Conservation (phyloP, 805 yeast species). For the Wickerhamomyces sydowiorum region DNA sequence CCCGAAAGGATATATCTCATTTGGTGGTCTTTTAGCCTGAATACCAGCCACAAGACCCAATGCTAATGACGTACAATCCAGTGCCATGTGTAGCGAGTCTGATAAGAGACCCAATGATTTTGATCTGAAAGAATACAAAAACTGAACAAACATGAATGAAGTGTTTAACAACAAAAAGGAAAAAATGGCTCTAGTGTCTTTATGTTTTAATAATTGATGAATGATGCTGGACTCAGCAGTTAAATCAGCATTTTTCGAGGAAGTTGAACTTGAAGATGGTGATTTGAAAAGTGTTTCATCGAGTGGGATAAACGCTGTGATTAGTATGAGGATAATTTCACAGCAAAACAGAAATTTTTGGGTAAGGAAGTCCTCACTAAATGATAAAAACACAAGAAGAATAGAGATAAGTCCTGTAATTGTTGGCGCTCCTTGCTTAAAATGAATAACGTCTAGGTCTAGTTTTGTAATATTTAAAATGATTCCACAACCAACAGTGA, state of each 20-base stretch:
- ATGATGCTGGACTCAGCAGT: conserved; percentile 11
- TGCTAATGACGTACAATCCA: conserved; percentile 87
- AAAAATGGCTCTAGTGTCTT: conserved; percentile 84
- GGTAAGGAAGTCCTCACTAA: conserved; percentile 16
- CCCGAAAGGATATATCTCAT: conserved; percentile 81
- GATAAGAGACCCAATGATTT: conserved; percentile 87
- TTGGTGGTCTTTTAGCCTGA: conserved; percentile 51
- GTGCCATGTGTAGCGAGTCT: conserved; percentile 93
- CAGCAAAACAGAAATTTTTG: conserved; percentile 6
- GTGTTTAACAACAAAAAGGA: conserved; percentile 81
- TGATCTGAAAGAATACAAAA: conserved; percentile 86
- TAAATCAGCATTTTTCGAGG: neutral
- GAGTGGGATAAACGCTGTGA: conserved; percentile 10
- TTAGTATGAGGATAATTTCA: conserved; percentile 9
- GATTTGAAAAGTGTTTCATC: conserved; percentile 8
- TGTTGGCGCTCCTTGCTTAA: conserved; percentile 14
- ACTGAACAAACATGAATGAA: conserved; percentile 90
- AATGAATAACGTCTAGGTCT: conserved; percentile 7
- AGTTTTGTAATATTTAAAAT: conserved; percentile 14
- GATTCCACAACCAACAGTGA: conserved; percentile 20
- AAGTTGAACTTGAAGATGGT: neutral
- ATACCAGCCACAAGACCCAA: conserved; percentile 86
- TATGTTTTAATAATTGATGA: conserved; percentile 27
- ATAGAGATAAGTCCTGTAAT: conserved; percentile 27
- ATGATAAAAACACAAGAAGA: conserved; percentile 28